These are phyloP conservation scores for Albatrellus ellisii DNA, from an alignment of 768 basidiomycete genomes.

Conservation along the genomic window DNA sequence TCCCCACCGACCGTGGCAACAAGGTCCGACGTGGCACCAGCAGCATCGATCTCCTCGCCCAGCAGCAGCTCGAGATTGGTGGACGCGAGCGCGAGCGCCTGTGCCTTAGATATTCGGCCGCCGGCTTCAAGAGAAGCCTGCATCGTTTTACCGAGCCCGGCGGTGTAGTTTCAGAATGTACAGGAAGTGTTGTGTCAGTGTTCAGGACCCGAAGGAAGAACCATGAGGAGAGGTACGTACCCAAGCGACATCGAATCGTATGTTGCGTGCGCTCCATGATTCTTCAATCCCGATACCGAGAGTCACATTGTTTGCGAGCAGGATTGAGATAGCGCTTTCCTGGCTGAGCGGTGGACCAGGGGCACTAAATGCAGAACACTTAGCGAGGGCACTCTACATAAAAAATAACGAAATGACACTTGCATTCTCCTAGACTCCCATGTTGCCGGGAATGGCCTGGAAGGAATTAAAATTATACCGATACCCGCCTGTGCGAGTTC, in stretches of 20 bases:
- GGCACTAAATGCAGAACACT: slow-evolving; percentile 25
- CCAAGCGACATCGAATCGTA: slow-evolving; percentile 77
- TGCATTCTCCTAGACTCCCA: slow-evolving; percentile 65
- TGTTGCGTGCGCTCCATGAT: slow-evolving; percentile 62
- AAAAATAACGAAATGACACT: slow-evolving; percentile 14
- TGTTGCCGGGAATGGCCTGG: slow-evolving; percentile 52
- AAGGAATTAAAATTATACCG: slow-evolving; percentile 56
- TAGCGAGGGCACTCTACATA: neutral
- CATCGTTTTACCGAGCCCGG: too few relatives aligned
- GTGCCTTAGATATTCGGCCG: slow-evolving; percentile 20
- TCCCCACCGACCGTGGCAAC: slow-evolving; percentile 24
- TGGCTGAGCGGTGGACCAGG: slow-evolving; percentile 66
- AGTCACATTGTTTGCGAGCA: slow-evolving; percentile 57
- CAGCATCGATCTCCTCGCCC: slow-evolving; percentile 18
- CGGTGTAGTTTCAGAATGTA: too few relatives aligned
- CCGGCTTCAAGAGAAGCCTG: slow-evolving; percentile 15
- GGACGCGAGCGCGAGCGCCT: slow-evolving; percentile 40
- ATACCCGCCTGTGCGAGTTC: slow-evolving; percentile 55
- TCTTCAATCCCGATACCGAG: slow-evolving; percentile 57
- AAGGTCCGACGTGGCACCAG: slow-evolving; percentile 14
- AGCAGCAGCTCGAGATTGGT: slow-evolving; percentile 42
- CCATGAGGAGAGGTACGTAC: slow-evolving; percentile 27
- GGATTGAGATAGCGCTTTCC: slow-evolving; percentile 41
- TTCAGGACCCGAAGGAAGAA: slow-evolving; percentile 1
- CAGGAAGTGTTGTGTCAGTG: too few relatives aligned